These are phyloP conservation scores for Paraleonurus japonicus DNA, from an alignment of 257 asterid genomes.

Conservation along the genomic window DNA sequence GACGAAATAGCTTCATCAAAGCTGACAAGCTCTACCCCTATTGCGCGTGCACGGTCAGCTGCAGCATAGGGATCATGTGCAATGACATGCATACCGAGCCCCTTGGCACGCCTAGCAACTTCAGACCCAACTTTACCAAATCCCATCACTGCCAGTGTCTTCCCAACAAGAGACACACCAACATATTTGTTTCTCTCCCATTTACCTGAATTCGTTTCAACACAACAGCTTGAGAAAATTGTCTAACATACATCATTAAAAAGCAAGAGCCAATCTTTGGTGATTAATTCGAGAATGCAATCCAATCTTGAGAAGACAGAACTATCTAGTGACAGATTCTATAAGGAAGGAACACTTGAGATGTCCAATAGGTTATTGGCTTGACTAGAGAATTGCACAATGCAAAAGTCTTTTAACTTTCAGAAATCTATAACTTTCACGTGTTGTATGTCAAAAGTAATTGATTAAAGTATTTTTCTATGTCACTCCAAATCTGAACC, in stretches of 20 bases:
- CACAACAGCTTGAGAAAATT: conserved; percentile 1
- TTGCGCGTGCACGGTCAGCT: conserved; percentile 92
- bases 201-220: conserved; percentile 49
- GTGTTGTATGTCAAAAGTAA: background rate
- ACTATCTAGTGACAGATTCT: background rate
- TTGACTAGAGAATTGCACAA: background rate
- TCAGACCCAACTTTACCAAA: conserved; percentile 98
- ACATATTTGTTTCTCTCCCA: conserved; percentile 92
- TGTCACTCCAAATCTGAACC: background rate
- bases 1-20: conserved; percentile 75
- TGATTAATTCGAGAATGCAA: background rate
- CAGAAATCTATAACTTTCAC: background rate
- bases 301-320: background rate
- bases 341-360: background rate
- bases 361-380: background rate
- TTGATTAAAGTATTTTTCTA: conserved; percentile 9
- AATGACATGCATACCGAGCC: conserved; percentile 91
- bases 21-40: conserved; percentile 88
- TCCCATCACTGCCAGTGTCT: conserved; percentile 95
- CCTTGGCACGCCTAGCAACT: conserved; percentile 96
- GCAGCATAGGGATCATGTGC: conserved; percentile 96
- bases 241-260: background rate
- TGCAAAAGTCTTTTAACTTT: background rate
- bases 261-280: background rate
- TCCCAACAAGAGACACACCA: conserved; percentile 95